Conservation (phyloP, 2,329 filamentous ascomycete genomes). For the Trichoderma endophyticum region DNA sequence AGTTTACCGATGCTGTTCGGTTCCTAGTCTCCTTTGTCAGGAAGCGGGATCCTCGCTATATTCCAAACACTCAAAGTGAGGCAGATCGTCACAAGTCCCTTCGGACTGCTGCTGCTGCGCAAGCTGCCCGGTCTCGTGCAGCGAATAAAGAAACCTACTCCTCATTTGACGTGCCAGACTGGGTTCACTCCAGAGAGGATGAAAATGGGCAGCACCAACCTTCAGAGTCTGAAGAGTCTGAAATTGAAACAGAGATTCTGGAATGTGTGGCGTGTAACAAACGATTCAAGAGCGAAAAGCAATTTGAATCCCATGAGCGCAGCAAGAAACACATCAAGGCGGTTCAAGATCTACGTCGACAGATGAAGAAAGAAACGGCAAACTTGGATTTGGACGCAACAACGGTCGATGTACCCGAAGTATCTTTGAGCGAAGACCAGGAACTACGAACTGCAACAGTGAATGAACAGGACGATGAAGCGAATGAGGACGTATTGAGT, state of each 20-base stretch:
- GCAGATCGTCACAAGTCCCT: conserved; percentile 75
- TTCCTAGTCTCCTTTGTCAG: conserved; percentile 84
- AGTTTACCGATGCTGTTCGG: conserved; percentile 90
- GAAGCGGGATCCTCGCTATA: conserved; percentile 85
- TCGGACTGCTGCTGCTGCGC: conserved; percentile 74
- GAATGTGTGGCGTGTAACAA: conserved; percentile 78
- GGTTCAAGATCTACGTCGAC: conserved; percentile 70
- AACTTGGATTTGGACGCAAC: conserved; percentile 48
- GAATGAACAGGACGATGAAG: not conserved
- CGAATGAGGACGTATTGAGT: not conserved
- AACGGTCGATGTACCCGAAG: not conserved
- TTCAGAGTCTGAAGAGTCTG: conserved; percentile 54
- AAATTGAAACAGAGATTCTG: conserved; percentile 58
- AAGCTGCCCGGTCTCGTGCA: conserved; percentile 78
- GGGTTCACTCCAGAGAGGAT: conserved; percentile 62
- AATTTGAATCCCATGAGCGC: conserved; percentile 86
- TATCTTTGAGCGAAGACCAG: not conserved
- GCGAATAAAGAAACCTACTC: conserved; percentile 74
- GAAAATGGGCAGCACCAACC: conserved; percentile 58
- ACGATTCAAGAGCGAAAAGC: conserved; percentile 85
- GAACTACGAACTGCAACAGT: not conserved
- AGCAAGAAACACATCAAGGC: conserved; percentile 96
- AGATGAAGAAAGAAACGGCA: conserved; percentile 79
- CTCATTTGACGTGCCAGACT: conserved; percentile 65
- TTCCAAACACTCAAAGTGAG: conserved; percentile 72